phyloP scores from a whole-genome alignment of 352 stramenopile genomes.

The Halophytophthora polymorphica region DNA sequence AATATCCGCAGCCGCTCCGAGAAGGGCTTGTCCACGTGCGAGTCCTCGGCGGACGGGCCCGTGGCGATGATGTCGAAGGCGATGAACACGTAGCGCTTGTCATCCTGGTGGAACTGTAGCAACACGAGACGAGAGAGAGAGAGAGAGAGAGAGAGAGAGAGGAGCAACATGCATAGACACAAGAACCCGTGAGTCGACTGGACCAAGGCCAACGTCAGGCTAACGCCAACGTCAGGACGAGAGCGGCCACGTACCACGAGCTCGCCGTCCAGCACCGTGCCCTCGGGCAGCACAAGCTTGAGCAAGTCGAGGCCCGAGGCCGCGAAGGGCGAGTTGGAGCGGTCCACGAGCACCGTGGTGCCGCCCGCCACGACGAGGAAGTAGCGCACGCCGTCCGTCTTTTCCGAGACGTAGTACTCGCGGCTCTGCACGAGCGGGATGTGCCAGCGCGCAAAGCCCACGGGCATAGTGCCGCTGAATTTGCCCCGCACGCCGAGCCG shows the following conservation, averaged over 20 bases:
- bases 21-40: conserved; percentile 82
- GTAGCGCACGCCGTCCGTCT: conserved; percentile 90
- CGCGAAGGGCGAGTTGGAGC: conserved; percentile 76
- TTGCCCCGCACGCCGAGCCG: conserved; percentile 71
- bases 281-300: conserved; percentile 73
- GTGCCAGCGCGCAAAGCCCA: conserved; percentile 89
- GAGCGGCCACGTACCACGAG: conserved; percentile 57
- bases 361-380: conserved; percentile 83
- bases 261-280: conserved; percentile 89
- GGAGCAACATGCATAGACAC: conserved; percentile 4
- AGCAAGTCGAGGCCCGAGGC: conserved; percentile 78
- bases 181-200: background rate
- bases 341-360: conserved; percentile 68
- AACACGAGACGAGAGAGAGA: no score
- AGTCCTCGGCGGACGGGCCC: conserved; percentile 58
- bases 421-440: conserved; percentile 80
- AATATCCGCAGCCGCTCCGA: conserved; percentile 73
- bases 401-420: conserved; percentile 90
- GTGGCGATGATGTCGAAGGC: conserved; percentile 89
- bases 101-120: conserved; percentile 70
- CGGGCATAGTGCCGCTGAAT: conserved; percentile 89
- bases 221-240: no score
- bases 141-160: no score
- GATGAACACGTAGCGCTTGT: conserved; percentile 87
- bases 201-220: no score